phyloP scores from a whole-genome alignment of 2,329 filamentous ascomycete species.

The Neonectria coccinea region DNA sequence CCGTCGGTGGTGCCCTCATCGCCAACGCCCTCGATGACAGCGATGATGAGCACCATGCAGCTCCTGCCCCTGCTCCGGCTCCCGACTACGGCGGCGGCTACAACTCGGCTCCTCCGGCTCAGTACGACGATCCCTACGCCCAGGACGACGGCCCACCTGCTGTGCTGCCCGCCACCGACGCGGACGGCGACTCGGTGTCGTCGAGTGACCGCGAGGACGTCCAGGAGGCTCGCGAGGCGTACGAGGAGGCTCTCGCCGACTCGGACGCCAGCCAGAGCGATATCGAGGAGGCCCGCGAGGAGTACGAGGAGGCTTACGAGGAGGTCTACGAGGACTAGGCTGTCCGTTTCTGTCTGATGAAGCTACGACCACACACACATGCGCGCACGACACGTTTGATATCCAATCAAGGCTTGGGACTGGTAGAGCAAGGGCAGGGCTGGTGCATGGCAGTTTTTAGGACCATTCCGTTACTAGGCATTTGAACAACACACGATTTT shows the following conservation, averaged over 20 bases:
- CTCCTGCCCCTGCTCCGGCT: constrained; percentile 23
- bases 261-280: constrained; percentile 64
- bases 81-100: constrained; percentile 16
- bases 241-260: constrained; percentile 58
- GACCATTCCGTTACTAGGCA: constrained; percentile 10
- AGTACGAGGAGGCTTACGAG: constrained; percentile 55
- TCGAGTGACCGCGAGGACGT: constrained; percentile 57
- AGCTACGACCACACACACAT: constrained; percentile 22
- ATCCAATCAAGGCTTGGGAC: constrained; percentile 32
- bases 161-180: constrained; percentile 54
- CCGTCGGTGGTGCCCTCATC: constrained; percentile 68
- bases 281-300: constrained; percentile 64
- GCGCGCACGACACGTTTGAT: constrained; percentile 37
- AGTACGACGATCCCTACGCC: constrained; percentile 37
- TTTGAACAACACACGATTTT: constrained; percentile 7
- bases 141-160: constrained; percentile 46
- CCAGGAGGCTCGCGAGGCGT: constrained; percentile 56
- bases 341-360: constrained; percentile 25
- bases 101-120: constrained; percentile 16
- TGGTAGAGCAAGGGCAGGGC: constrained; percentile 13
- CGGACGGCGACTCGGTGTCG: constrained; percentile 56
- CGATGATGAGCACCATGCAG: constrained; percentile 36
- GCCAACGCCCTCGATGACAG: constrained; percentile 61
- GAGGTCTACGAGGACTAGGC: constrained; percentile 44
- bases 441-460: constrained; percentile 17